These are phyloP conservation scores for Aspergillus nidulans DNA, from an alignment of 495 filamentous ascomycete genomes.

Conservation along the genomic window DNA sequence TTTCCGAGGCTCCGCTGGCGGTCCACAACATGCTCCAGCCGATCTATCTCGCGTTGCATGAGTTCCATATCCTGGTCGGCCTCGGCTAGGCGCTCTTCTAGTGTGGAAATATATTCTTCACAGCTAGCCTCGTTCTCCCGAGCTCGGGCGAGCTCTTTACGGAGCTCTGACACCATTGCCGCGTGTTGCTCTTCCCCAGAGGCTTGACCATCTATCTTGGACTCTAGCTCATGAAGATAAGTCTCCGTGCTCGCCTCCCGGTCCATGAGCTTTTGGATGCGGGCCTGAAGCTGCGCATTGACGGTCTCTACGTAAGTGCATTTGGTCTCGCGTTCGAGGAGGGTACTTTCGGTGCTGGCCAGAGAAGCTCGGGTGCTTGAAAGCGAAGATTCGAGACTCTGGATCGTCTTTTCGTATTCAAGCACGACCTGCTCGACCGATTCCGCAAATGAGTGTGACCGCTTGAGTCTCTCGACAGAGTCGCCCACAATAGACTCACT, in stretches of 20 bases:
- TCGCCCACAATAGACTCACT: constrained; percentile 56
- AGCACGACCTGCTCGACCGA: constrained; percentile 93
- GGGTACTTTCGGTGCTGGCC: constrained; percentile 72
- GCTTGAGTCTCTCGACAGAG: constrained; percentile 83
- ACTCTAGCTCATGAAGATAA: constrained; percentile 87
- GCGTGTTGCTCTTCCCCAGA: constrained; percentile 90
- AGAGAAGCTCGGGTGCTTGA: constrained; percentile 84
- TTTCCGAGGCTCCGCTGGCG: constrained; percentile 93
- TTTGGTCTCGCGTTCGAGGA: constrained; percentile 90
- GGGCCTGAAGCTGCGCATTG: constrained; percentile 80
- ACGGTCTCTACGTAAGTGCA: constrained; percentile 89
- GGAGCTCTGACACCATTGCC: constrained; percentile 77
- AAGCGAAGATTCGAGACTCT: constrained; percentile 85
- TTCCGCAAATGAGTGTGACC: constrained; percentile 90
- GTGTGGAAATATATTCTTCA: constrained; percentile 95
- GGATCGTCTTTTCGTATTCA: constrained; percentile 98
- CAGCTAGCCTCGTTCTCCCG: constrained; percentile 83
- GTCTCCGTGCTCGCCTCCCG: constrained; percentile 84
- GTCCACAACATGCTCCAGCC: constrained; percentile 91
- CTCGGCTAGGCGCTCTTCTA: constrained; percentile 94
- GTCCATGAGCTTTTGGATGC: constrained; percentile 84
- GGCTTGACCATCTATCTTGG: constrained; percentile 81
- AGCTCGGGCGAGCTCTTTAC: constrained; percentile 84
- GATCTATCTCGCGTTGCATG: constrained; percentile 93
- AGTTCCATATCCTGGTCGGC: constrained; percentile 92